Conservation (phyloP, 2,329 filamentous ascomycete genomes). For the Diaporthe citriasiana region DNA sequence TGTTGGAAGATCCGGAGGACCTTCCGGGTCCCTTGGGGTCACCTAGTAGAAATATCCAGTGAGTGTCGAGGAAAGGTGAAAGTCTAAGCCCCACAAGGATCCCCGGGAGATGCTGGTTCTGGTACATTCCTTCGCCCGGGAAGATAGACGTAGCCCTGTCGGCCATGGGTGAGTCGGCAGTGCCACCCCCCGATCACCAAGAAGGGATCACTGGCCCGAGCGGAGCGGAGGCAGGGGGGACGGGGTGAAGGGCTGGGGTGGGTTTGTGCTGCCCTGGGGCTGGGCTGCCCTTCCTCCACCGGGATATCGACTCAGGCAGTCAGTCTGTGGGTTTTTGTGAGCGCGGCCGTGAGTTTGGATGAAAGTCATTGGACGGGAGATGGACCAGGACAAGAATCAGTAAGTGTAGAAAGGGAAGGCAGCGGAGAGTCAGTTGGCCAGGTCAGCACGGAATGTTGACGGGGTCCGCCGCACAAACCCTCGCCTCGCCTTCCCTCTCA, state of each 20-base stretch:
- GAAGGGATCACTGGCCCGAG: conserved; percentile 29
- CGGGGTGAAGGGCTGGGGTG: neutral
- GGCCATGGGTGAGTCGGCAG: neutral
- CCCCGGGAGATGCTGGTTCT: conserved; percentile 27
- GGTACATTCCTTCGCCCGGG: conserved; percentile 19
- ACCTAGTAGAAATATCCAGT: neutral
- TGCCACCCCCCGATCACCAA: conserved; percentile 1
- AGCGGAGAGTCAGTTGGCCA: conserved; percentile 24
- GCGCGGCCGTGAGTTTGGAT: conserved; percentile 9
- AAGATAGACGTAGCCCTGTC: conserved; percentile 13
- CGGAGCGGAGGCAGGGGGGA: conserved; percentile 29
- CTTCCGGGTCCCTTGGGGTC: neutral
- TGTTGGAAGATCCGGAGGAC: neutral
- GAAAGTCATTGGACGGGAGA: neutral
- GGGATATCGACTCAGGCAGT: neutral
- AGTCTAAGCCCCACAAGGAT: conserved; percentile 25
- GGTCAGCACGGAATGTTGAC: conserved; percentile 21
- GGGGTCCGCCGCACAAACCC: conserved; percentile 19
- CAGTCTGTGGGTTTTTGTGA: conserved; percentile 9
- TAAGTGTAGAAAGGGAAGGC: neutral
- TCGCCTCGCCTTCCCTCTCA: neutral
- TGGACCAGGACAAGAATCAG: neutral
- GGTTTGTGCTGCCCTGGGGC: neutral
- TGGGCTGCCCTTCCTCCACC: neutral
- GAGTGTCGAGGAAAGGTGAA: neutral